phyloP scores from a whole-genome alignment of 352 stramenopile species.

The Peronospora farinosa region DNA sequence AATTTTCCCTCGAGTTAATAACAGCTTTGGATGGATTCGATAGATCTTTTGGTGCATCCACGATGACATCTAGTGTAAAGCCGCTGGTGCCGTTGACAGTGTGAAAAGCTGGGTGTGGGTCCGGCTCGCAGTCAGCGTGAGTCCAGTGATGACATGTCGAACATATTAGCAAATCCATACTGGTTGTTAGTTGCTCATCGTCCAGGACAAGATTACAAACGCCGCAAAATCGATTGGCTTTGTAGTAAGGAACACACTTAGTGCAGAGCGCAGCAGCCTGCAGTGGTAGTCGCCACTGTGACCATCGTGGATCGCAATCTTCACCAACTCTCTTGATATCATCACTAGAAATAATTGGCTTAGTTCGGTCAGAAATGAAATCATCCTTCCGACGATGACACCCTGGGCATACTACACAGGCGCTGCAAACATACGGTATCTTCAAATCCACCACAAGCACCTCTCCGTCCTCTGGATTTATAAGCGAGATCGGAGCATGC shows the following conservation, averaged over 20 bases:
- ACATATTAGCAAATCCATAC: constrained; percentile 56
- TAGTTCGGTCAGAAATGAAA: neutral
- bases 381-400: constrained; percentile 28
- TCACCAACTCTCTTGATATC: neutral
- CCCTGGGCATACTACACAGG: constrained; percentile 58
- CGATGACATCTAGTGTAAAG: constrained; percentile 50
- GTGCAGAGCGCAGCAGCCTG: constrained; percentile 56
- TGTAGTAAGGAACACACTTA: constrained; percentile 56
- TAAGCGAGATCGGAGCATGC: constrained; percentile 46
- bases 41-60: constrained; percentile 25
- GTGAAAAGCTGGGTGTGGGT: constrained; percentile 56
- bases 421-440: constrained; percentile 62
- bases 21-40: constrained; percentile 1
- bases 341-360: neutral
- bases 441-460: constrained; percentile 59
- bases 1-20: constrained; percentile 1
- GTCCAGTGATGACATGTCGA: constrained; percentile 77
- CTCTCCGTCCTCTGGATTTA: constrained; percentile 46
- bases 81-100: constrained; percentile 22
- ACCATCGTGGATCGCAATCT: constrained; percentile 32
- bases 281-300: constrained; percentile 65
- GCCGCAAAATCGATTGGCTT: constrained; percentile 61
- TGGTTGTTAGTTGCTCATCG: constrained; percentile 37
- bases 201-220: constrained; percentile 59
- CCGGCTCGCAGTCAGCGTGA: constrained; percentile 71